Base-by-base conservation (phyloP, 495 filamentous ascomycete species). In the Bombardia bombarda region DNA sequence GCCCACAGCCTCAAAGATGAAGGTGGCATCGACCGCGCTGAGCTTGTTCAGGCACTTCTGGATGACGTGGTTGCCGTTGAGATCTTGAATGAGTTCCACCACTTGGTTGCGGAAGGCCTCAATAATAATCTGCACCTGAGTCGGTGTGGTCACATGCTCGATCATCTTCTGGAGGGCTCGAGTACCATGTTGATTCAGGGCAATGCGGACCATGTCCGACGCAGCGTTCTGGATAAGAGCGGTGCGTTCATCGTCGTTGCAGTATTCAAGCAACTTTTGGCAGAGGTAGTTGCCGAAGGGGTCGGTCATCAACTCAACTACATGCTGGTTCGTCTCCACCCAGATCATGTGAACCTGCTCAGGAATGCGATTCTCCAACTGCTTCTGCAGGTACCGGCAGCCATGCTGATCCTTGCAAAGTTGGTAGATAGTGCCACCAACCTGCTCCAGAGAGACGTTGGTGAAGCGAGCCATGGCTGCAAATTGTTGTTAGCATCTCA, bases 131-230 rank as follows among this genome's bases (percentile, higher is more conserved):
- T 84, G 69, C 33, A 89, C 84, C 66, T 87, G 73, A 52, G 84
- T 79, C 3, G 75, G 69, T 24, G 84, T 89, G 33, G 84, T 82
- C 52, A 98, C 86, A 53, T 84, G 90, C 59, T 98, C 92, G 47
- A 98, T 97, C 92, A 98, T 98, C 73, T 96, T 97, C 66, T 98
- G 92, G 43, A 98, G 65, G 50, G 92, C 92, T 23, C 92, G 79
- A 30, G 92, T 98, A 45, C 92, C 92, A 64, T 98, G 92, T 66
- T 93, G 87, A 62, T 97, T 97, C 40, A 96, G 66, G 7, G 93
- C 92, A 58, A 96, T 96, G 42, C 79, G 78, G 19, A 94, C 88
- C 62, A 98, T 81, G 38, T 88, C 77, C 8, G 79, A 74, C 8
- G 87, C 76, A 10, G 92, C 87, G 55, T 92, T 94, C 57, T 89